Conservation (phyloP, 2,329 filamentous ascomycete genomes). For the Monilinia aucupariae region DNA sequence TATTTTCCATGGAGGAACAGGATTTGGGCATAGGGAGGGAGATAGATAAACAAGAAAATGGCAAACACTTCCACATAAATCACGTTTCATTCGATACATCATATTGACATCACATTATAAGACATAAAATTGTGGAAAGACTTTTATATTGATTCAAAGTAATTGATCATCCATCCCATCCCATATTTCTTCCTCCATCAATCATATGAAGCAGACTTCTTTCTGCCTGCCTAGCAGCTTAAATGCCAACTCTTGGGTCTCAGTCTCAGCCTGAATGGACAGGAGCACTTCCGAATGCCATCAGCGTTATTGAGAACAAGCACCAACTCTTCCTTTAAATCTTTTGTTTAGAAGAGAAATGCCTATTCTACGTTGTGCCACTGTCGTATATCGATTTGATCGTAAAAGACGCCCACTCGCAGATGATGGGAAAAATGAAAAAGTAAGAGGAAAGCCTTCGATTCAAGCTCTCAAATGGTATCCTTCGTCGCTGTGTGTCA, state of each 20-base stretch:
- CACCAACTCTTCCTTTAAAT: conserved; percentile 23
- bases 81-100: neutral
- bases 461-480: conserved; percentile 20
- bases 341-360: conserved; percentile 21
- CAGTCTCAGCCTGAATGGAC: conserved; percentile 33
- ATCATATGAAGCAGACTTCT: conserved; percentile 16
- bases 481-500: conserved; percentile 19
- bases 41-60: neutral
- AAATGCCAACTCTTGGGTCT: conserved; percentile 14
- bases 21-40: too few species aligned
- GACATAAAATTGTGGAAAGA: conserved; percentile 5
- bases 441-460: conserved; percentile 18
- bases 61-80: neutral
- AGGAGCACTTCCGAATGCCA: conserved; percentile 38
- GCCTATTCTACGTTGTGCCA: conserved; percentile 20
- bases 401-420: conserved; percentile 27
- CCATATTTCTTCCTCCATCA: conserved; percentile 15
- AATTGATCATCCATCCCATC: conserved; percentile 1
- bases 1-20: too few species aligned
- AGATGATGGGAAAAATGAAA: conserved; percentile 29
- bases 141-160: conserved; percentile 13
- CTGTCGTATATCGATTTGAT: conserved; percentile 15
- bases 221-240: conserved; percentile 8
- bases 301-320: conserved; percentile 31
- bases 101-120: neutral